Conservation (phyloP, 1,284 basidiomycete genomes). For the Cutaneotrichosporon sp. region DNA sequence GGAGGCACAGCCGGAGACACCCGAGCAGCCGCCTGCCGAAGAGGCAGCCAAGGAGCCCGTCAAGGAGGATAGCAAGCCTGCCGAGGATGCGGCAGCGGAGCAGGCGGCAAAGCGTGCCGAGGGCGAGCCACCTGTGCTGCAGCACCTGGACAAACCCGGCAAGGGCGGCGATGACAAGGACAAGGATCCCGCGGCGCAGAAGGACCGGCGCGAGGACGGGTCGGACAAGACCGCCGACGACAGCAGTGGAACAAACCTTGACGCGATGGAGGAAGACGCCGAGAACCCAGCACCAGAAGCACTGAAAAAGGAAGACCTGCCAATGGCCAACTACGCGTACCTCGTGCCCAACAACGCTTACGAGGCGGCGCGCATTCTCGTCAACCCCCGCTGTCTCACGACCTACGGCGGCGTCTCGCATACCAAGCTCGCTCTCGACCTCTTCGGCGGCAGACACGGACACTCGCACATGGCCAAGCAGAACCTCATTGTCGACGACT, state of each 20-base stretch:
- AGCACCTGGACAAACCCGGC: conserved; percentile 7
- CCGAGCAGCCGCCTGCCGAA: conserved; percentile 21
- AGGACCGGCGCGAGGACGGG: conserved; percentile 12
- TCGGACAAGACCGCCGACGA: conserved; percentile 49
- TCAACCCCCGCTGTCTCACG: conserved; percentile 90
- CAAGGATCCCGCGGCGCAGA: conserved; percentile 18
- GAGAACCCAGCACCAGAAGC: conserved; percentile 42
- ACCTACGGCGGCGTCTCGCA: conserved; percentile 94
- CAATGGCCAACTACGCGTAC: conserved; percentile 30
- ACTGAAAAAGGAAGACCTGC: conserved; percentile 40
- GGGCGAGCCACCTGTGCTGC: background rate
- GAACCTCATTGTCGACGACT: conserved; percentile 82
- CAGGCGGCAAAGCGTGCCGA: conserved; percentile 31
- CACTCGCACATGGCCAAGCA: conserved; percentile 36
- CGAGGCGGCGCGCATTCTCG: conserved; percentile 76
- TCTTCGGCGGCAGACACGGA: conserved; percentile 65
- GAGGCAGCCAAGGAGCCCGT: conserved; percentile 29
- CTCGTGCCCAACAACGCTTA: conserved; percentile 80
- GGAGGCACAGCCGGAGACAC: conserved; percentile 19
- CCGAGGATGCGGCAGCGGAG: conserved; percentile 7
- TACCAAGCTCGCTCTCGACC: conserved; percentile 79
- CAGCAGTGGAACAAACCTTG: conserved; percentile 77
- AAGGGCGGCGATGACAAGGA: conserved; percentile 8
- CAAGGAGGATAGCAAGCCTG: conserved; percentile 1
- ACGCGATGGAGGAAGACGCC: conserved; percentile 66